Evolutionary conservation across 2,329 filamentous ascomycete species (phyloP).

Genomic region (Dactylonectria estremocensis): DNA sequence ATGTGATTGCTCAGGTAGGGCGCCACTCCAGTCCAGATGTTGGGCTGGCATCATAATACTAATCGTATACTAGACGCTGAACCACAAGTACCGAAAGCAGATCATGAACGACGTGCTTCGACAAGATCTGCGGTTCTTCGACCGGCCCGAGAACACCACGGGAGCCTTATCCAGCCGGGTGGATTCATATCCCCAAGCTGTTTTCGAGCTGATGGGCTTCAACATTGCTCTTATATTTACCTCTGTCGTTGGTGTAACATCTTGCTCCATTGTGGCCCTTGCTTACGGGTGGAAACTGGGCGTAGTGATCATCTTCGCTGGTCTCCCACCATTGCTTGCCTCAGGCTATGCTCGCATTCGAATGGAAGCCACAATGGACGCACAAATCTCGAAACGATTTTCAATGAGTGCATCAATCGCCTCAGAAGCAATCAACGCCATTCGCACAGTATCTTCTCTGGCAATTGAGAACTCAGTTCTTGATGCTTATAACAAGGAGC

Average conservation of each 20-base stretch:
- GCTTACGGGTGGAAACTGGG: constrained; percentile 63
- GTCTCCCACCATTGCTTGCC: constrained; percentile 52
- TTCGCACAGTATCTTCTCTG: constrained; percentile 58
- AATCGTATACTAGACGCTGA: constrained; percentile 31
- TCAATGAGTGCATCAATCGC: constrained; percentile 56
- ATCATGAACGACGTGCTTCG: constrained; percentile 49
- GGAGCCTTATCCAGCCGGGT: constrained; percentile 53
- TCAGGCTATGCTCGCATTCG: constrained; percentile 54
- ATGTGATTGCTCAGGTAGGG: constrained; percentile 23
- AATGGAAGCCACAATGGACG: constrained; percentile 56
- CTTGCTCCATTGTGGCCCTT: constrained; percentile 58
- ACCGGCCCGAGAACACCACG: constrained; percentile 55
- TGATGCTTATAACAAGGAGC: constrained; percentile 48
- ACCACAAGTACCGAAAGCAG: constrained; percentile 50
- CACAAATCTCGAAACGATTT: constrained; percentile 48
- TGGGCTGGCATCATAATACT: not conserved
- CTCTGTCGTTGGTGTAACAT: constrained; percentile 53
- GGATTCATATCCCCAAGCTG: constrained; percentile 43
- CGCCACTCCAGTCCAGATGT: not conserved
- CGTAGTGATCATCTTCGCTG: constrained; percentile 60
- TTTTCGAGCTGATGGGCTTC: constrained; percentile 58
- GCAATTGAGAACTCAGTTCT: constrained; percentile 55
- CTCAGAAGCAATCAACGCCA: constrained; percentile 57
- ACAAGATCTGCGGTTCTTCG: constrained; percentile 58
- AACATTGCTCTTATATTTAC: constrained; percentile 56